Conservation (phyloP, 257 asterid genomes). For the Solanum clarkiae region DNA sequence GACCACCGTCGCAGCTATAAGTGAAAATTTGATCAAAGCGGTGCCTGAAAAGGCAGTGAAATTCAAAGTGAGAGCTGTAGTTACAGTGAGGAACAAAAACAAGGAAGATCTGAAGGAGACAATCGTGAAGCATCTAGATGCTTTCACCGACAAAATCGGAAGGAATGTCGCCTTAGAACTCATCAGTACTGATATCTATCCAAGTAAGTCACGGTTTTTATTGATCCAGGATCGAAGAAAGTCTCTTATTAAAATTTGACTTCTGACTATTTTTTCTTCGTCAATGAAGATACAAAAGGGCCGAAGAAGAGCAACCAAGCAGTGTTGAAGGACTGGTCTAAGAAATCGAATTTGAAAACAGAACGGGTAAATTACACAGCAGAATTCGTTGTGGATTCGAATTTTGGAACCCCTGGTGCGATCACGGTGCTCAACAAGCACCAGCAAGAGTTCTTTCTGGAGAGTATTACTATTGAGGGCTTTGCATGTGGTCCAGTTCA, state of each 20-base stretch:
- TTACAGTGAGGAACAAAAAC: constrained; percentile 66
- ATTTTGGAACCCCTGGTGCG: constrained; percentile 84
- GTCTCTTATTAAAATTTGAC: neutral
- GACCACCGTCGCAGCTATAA: constrained; percentile 50
- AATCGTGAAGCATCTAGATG: constrained; percentile 61
- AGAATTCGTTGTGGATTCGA: constrained; percentile 61
- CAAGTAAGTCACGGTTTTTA: constrained; percentile 32
- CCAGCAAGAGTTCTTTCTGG: constrained; percentile 80
- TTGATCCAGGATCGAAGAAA: too few relatives aligned
- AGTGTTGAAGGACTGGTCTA: constrained; percentile 77
- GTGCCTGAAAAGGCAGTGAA: constrained; percentile 59
- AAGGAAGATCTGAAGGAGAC: constrained; percentile 70
- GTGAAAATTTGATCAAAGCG: constrained; percentile 62
- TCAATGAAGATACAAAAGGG: constrained; percentile 43
- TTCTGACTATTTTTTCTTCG: neutral
- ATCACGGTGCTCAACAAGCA: constrained; percentile 65
- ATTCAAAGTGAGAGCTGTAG: constrained; percentile 76
- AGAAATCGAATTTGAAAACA: constrained; percentile 60
- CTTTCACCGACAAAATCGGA: constrained; percentile 68
- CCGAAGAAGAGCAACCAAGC: constrained; percentile 64
- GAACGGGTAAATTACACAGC: constrained; percentile 79
- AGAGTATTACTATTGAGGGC: constrained; percentile 79
- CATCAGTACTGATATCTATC: constrained; percentile 65
- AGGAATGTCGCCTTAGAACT: constrained; percentile 69
- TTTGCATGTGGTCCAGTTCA: constrained; percentile 80